Evolutionary conservation across 495 filamentous ascomycete species (phyloP).

Genomic region (Hypoxylon lenormandii): DNA sequence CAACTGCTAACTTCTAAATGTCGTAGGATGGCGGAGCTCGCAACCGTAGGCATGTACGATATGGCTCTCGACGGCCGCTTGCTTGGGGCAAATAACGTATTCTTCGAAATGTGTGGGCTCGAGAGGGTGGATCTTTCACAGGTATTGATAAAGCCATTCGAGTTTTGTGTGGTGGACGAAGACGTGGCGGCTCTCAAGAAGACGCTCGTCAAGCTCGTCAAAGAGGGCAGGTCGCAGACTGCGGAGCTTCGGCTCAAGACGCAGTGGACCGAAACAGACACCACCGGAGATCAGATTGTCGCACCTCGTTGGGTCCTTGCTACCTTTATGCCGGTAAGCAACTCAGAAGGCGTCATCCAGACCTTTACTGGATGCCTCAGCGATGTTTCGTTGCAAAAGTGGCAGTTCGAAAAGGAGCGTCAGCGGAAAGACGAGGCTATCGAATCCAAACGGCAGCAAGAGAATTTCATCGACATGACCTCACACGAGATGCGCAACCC

Average conservation of each 20-base stretch:
- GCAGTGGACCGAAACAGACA: constrained; percentile 68
- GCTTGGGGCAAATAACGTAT: constrained; percentile 59
- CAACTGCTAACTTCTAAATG: constrained; percentile 9
- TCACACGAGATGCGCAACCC: constrained; percentile 90
- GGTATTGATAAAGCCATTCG: constrained; percentile 52
- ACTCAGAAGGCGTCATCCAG: constrained; percentile 68
- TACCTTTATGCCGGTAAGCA: constrained; percentile 74
- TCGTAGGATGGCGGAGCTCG: constrained; percentile 58
- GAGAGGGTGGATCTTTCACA: constrained; percentile 58
- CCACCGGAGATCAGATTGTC: constrained; percentile 67
- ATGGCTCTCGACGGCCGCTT: constrained; percentile 59
- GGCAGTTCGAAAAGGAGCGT: constrained; percentile 72
- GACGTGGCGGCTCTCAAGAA: constrained; percentile 64
- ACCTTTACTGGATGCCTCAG: constrained; percentile 75
- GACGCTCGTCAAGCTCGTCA: constrained; percentile 68
- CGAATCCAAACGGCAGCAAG: constrained; percentile 74
- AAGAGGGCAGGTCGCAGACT: constrained; percentile 67
- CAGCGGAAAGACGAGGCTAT: constrained; percentile 71
- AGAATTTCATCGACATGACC: constrained; percentile 90
- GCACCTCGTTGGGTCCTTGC: constrained; percentile 70
- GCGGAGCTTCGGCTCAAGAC: constrained; percentile 76
- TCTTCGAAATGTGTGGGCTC: constrained; percentile 71
- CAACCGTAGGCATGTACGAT: constrained; percentile 63
- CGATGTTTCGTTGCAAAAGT: constrained; percentile 68
- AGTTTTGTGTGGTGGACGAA: constrained; percentile 66